phyloP scores from a whole-genome alignment of 2,329 filamentous ascomycete genomes.

The Sclerotinia nivalis region DNA sequence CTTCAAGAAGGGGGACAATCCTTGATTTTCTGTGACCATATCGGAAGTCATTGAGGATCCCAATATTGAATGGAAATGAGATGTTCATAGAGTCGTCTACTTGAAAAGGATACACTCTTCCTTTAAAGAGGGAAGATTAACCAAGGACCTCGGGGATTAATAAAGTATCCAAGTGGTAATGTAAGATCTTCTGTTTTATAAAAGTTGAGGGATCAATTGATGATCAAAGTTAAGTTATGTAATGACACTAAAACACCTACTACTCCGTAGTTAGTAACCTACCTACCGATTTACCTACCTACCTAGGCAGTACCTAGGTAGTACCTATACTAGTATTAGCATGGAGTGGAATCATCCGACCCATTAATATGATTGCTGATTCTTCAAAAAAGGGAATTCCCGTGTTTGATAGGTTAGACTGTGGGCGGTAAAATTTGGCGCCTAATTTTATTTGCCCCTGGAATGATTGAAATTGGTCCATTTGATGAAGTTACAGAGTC shows the following conservation, averaged over 20 bases:
- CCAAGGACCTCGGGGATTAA: neutral
- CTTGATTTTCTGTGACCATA: neutral
- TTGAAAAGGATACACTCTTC: neutral
- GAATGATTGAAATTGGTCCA: neutral
- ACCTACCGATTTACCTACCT: too few species aligned
- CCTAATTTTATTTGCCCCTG: slow-evolving; percentile 22
- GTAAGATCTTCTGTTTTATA: too few species aligned
- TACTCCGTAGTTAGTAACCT: neutral
- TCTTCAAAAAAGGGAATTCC: slow-evolving; percentile 1
- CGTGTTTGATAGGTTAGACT: slow-evolving; percentile 19
- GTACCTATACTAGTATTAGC: neutral
- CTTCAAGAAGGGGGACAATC: neutral
- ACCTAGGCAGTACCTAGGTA: too few species aligned
- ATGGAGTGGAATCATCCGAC: neutral
- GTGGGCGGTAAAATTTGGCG: slow-evolving; percentile 21
- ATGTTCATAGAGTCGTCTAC: neutral
- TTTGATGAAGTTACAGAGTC: neutral
- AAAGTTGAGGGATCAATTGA: neutral
- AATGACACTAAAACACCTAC: too few species aligned
- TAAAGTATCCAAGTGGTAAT: neutral
- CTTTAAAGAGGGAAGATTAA: neutral
- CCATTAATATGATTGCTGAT: slow-evolving; percentile 1
- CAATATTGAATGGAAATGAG: neutral
- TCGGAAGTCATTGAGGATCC: neutral
- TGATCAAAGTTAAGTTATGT: too few species aligned